Evolutionary conservation across 345 rosid species (phyloP), one percentile per base, ranked within the genome.

Genomic region (Mallotus nudiflorus): DNA sequence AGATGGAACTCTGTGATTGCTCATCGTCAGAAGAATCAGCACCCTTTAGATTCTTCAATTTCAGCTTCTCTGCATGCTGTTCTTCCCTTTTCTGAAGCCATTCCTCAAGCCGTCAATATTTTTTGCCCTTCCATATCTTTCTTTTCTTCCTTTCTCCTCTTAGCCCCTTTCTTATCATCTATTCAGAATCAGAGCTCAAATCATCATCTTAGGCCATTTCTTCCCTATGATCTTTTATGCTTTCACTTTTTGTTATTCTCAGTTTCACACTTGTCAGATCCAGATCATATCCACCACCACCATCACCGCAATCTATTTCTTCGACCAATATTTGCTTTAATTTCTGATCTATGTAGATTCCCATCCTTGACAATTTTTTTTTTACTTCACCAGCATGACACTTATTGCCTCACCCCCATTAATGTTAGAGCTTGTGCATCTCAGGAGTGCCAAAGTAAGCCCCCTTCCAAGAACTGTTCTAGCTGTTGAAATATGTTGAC

Each of bases 141-240:
- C 83, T 85, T 95, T 73, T 92, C 99, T 74, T 89, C 98, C 79
- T 80, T 86, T 85, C 89, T 89, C 90, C 84, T 85, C 79, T 92
- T 92, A 63, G 87, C 83, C 74, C 89, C 97, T 84, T 86, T 96
- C 87, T 86, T 92, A 65, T 83, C 90, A 65, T 83, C 96, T 56
- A 78, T 48, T 89, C 94, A 73, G 96, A 91, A 70, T 80, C 91
- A 81, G 72, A 71, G 73, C 90, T 87, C 68, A 69, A 72, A 50
- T 82, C 77, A 69, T 78, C 89, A 74, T 82, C 93, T 64, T 95
- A 89, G 44, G 89, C 80, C 66, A 52, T 72, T 69, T 82, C 88
- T 69, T 64, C 84, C 78, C 80, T 83, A 33, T 15, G 84, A 82
- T 72, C 88, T 82, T 80, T 83, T 92, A 78, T 80, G 87, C 80